Conservation (phyloP, 495 filamentous ascomycete genomes). For the Xylaria nigripes region DNA sequence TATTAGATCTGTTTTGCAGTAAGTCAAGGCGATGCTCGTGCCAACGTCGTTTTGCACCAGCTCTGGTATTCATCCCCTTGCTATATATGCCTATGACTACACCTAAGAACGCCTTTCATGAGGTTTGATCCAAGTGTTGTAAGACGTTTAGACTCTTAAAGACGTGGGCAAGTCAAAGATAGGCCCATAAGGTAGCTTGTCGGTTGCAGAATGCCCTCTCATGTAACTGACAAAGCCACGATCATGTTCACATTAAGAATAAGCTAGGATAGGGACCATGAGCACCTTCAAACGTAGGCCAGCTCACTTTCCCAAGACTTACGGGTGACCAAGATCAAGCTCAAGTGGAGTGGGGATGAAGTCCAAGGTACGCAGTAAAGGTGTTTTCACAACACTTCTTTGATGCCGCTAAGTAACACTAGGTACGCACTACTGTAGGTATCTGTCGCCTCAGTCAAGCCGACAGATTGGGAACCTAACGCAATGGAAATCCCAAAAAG, state of each 20-base stretch:
- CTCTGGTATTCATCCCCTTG: not conserved
- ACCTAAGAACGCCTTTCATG: not conserved
- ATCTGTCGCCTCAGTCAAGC: no score
- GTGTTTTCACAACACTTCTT: no score
- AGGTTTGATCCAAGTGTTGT: not conserved
- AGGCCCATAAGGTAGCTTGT: not conserved
- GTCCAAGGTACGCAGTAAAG: no score
- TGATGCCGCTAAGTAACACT: no score
- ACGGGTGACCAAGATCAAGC: no score
- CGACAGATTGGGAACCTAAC: no score
- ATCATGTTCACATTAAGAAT: not conserved
- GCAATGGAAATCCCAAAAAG: no score
- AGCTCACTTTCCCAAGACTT: no score
- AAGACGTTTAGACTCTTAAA: slow-evolving; percentile 2
- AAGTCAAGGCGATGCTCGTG: not conserved
- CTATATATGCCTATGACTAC: not conserved
- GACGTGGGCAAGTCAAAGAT: not conserved
- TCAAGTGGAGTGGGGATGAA: no score
- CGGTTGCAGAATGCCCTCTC: not conserved
- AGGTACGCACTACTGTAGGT: no score
- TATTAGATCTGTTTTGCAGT: not conserved
- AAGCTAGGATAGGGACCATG: not conserved
- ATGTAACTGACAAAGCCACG: not conserved
- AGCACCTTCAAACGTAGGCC: no score
- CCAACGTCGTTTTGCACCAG: not conserved